Percentiles rank a stretch among this genome's conserved stretches.
Conservation (phyloP, 192 early-diverging fungal genomes). For the Funneliformis geosporum region DNA sequence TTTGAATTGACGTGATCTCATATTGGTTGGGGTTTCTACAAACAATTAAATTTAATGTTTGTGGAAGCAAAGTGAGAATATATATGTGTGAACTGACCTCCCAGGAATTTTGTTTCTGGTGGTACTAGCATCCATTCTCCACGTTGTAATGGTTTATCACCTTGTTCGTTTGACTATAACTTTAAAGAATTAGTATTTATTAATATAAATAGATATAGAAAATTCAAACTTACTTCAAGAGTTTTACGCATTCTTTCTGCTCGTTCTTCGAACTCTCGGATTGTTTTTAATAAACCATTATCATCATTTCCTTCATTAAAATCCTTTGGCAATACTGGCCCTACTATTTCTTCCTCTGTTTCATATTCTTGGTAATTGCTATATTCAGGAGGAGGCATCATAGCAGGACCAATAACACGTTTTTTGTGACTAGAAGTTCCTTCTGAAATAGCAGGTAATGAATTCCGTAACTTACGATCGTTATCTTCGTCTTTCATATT, state of each 20-base stretch:
- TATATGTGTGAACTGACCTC: slow-evolving; percentile 25
- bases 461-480: slow-evolving; percentile 32
- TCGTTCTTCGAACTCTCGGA: slow-evolving; percentile 43
- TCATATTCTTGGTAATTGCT: slow-evolving; percentile 26
- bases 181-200: background rate
- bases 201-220: background rate
- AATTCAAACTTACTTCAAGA: slow-evolving; percentile 32
- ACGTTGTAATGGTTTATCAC: slow-evolving; percentile 37
- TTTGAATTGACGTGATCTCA: slow-evolving; percentile 50
- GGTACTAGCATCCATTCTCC: slow-evolving; percentile 67
- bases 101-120: slow-evolving; percentile 49
- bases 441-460: slow-evolving; percentile 40
- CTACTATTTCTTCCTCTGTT: slow-evolving; percentile 45
- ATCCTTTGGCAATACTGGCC: slow-evolving; percentile 40
- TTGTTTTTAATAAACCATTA: slow-evolving; percentile 33
- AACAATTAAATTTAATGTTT: background rate
- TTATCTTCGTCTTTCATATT: slow-evolving; percentile 30
- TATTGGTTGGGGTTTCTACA: slow-evolving; percentile 25
- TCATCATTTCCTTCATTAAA: slow-evolving; percentile 14
- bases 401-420: slow-evolving; percentile 39
- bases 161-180: background rate
- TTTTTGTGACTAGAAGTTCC: slow-evolving; percentile 18
- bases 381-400: slow-evolving; percentile 33
- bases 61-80: background rate
- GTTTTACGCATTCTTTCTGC: slow-evolving; percentile 45